These are phyloP conservation scores for Penicillium sp. DNA, from an alignment of 2,329 filamentous ascomycete species.

Conservation along the genomic window DNA sequence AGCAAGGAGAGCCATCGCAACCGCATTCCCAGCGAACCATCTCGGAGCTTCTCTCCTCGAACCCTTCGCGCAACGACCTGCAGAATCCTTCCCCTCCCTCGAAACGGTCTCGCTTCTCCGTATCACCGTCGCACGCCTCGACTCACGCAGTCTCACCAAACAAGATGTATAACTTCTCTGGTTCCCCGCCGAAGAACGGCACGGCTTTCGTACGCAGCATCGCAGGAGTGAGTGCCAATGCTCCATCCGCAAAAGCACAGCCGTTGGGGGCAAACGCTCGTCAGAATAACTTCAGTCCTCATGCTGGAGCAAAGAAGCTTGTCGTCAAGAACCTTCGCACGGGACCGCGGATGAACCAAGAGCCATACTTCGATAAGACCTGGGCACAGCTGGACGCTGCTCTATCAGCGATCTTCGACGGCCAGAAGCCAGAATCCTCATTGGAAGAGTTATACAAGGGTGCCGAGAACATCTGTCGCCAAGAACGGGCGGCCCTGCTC, in stretches of 20 bases:
- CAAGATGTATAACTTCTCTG: conserved; percentile 59
- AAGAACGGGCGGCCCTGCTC: conserved; percentile 69
- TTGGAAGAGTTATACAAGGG: conserved; percentile 86
- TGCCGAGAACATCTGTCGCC: conserved; percentile 87
- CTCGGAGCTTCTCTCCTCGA: conserved; percentile 47
- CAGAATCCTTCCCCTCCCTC: conserved; percentile 34
- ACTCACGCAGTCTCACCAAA: conserved; percentile 34
- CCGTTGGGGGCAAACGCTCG: conserved; percentile 37
- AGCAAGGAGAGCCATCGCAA: conserved; percentile 37
- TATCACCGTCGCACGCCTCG: conserved; percentile 26
- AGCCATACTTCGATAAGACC: conserved; percentile 75
- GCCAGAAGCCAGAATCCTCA: conserved; percentile 66
- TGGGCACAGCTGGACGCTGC: conserved; percentile 75
- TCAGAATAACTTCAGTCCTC: conserved; percentile 65
- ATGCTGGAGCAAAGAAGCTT: conserved; percentile 77
- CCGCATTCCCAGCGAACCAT: conserved; percentile 46
- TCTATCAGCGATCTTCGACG: conserved; percentile 71
- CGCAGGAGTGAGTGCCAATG: conserved; percentile 36
- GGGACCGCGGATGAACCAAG: conserved; percentile 64
- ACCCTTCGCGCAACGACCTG: conserved; percentile 26
- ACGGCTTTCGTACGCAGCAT: conserved; percentile 50
- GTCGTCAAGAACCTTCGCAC: conserved; percentile 89
- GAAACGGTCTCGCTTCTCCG: conserved; percentile 46
- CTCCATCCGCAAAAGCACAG: conserved; percentile 26
- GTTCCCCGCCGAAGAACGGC: conserved; percentile 39